phyloP scores from a whole-genome alignment of 108 stramenopile species.

The Cylindrotheca fusiformis region DNA sequence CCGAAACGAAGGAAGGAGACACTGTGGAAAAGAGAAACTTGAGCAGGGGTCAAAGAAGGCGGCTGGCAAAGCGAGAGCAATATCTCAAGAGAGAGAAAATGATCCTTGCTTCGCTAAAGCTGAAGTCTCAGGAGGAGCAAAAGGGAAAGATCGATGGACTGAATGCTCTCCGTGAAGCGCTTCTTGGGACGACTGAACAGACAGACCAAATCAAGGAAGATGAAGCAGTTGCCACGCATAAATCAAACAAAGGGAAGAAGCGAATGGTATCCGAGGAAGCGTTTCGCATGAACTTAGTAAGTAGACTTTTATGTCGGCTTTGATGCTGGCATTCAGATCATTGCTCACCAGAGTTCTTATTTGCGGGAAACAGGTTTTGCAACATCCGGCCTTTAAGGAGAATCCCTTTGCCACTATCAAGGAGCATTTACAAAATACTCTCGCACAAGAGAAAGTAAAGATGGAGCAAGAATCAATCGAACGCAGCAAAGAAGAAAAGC shows the following conservation, averaged over 20 bases:
- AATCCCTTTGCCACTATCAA: slow-evolving; percentile 80
- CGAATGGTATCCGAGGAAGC: slow-evolving; percentile 54
- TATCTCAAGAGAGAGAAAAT: slow-evolving; percentile 74
- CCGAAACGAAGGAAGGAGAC: neutral
- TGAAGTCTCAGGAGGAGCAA: slow-evolving; percentile 64
- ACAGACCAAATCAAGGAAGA: neutral
- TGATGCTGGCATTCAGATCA: too few relatives aligned
- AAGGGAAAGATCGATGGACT: slow-evolving; percentile 77
- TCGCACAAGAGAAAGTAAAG: slow-evolving; percentile 43
- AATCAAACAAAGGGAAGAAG: slow-evolving; percentile 61
- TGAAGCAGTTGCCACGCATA: slow-evolving; percentile 2
- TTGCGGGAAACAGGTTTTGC: too few relatives aligned
- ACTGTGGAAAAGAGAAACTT: slow-evolving; percentile 25
- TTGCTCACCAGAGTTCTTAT: too few relatives aligned
- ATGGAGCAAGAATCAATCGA: slow-evolving; percentile 35
- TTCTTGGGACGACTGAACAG: slow-evolving; percentile 33
- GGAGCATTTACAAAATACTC: slow-evolving; percentile 74
- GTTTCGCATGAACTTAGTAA: slow-evolving; percentile 61
- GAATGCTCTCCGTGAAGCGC: slow-evolving; percentile 72
- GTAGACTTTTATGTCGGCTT: too few relatives aligned
- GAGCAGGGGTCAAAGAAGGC: slow-evolving; percentile 81
- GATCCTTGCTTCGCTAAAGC: slow-evolving; percentile 67
- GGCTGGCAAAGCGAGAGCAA: slow-evolving; percentile 74
- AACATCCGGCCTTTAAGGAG: slow-evolving; percentile 72
- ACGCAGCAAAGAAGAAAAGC: slow-evolving; percentile 25